Conservation (phyloP, 495 filamentous ascomycete genomes). For the Xylaria palmicola region DNA sequence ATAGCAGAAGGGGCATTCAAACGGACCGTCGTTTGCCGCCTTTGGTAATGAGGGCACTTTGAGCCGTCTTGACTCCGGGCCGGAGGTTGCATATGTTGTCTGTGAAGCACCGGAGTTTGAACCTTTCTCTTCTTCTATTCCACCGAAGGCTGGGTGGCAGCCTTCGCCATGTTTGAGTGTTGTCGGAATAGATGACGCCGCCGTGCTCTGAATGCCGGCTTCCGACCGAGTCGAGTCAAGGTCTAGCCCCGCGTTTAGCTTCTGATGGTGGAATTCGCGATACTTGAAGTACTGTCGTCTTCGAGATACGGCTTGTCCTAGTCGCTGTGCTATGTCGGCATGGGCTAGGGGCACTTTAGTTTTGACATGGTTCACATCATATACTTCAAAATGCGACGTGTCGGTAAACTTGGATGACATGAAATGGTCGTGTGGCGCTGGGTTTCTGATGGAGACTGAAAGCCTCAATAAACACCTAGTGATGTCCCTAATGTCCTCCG, state of each 20-base stretch:
- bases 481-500: not conserved
- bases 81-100: slow-evolving; percentile 20
- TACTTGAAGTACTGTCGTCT: slow-evolving; percentile 38
- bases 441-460: slow-evolving; percentile 13
- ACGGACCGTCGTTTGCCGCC: slow-evolving; percentile 21
- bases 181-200: slow-evolving; percentile 4
- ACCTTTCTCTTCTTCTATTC: slow-evolving; percentile 20
- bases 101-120: slow-evolving; percentile 23
- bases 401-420: slow-evolving; percentile 7
- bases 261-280: slow-evolving; percentile 36
- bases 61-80: not conserved
- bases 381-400: slow-evolving; percentile 14
- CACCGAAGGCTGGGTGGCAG: not conserved
- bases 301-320: slow-evolving; percentile 37
- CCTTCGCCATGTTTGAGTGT: not conserved
- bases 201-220: slow-evolving; percentile 3
- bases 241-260: slow-evolving; percentile 27
- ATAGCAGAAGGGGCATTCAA: slow-evolving; percentile 40
- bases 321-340: too few species aligned
- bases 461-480: slow-evolving; percentile 5
- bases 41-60: slow-evolving; percentile 21
- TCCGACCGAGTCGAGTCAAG: slow-evolving; percentile 1
- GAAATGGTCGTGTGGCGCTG: slow-evolving; percentile 16
- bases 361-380: slow-evolving; percentile 14
- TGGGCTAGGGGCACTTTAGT: not conserved